Conservation (phyloP, 2,329 filamentous ascomycete genomes). For the Talaromyces funiculosus region DNA sequence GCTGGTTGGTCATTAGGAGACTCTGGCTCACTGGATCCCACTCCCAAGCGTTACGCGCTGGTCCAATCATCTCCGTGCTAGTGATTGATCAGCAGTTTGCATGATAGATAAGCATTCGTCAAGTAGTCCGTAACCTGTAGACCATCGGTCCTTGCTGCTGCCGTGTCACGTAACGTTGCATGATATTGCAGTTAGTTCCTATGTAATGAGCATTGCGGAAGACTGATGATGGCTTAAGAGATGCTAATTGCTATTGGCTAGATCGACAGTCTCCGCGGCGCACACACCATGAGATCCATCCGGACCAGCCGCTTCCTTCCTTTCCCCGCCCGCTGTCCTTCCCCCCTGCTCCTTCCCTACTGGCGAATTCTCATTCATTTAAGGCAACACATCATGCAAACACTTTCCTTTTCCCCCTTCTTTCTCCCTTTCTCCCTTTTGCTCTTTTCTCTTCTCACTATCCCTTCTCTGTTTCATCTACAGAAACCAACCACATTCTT, state of each 20-base stretch:
- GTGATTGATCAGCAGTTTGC: background rate
- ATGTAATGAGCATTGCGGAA: too few species aligned
- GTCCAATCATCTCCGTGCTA: background rate
- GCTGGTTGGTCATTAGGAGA: background rate
- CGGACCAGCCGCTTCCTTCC: background rate
- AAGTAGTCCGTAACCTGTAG: too few species aligned
- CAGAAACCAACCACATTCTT: too few species aligned
- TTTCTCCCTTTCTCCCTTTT: constrained; percentile 8
- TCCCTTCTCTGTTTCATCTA: too few species aligned
- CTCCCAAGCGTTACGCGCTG: background rate
- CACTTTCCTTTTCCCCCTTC: constrained; percentile 1
- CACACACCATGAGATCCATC: background rate
- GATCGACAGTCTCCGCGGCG: background rate
- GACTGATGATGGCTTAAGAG: too few species aligned
- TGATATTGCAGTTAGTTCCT: background rate
- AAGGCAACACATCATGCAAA: constrained; percentile 7
- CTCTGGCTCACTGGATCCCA: background rate
- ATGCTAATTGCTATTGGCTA: background rate
- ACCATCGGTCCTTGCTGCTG: constrained; percentile 1
- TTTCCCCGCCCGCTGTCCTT: background rate
- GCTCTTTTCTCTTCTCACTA: too few species aligned
- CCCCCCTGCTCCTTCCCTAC: constrained; percentile 5
- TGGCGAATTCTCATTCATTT: background rate
- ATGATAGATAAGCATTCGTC: background rate
- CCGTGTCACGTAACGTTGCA: background rate